Conservation (phyloP, 163 green algal species). For the Scenedesmus sp. region DNA sequence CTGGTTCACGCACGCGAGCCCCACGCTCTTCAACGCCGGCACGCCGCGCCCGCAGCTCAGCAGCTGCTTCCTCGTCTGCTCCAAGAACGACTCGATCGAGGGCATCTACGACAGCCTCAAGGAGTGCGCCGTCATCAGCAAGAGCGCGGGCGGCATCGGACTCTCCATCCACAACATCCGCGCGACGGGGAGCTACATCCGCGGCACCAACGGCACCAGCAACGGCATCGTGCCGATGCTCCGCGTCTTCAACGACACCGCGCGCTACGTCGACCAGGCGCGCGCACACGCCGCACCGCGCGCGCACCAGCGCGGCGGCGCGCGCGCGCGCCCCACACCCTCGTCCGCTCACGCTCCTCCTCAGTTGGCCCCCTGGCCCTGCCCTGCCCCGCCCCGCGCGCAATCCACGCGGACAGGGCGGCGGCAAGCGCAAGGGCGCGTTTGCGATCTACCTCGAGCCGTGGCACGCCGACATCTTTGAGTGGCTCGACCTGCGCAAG, state of each 20-base stretch:
- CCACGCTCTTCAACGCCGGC: conserved; percentile 98
- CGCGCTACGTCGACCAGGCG: conserved; percentile 72
- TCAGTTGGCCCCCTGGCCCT: too few relatives aligned
- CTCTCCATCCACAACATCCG: conserved; percentile 97
- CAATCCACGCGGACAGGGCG: too few relatives aligned
- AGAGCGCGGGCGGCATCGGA: conserved; percentile 87
- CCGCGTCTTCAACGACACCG: conserved; percentile 99
- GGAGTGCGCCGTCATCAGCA: conserved; percentile 98
- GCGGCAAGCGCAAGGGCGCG: conserved; percentile 98
- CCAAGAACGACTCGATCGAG: conserved; percentile 91
- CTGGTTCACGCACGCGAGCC: conserved; percentile 99
- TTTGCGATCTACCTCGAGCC: conserved; percentile 99
- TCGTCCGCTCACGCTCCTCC: too few relatives aligned
- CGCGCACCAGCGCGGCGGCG: too few relatives aligned
- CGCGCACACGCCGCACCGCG: too few relatives aligned
- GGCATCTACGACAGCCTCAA: conserved; percentile 99
- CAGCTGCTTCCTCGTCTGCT: conserved; percentile 97
- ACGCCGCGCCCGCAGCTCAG: conserved; percentile 95
- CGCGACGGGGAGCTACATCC: conserved; percentile 93
- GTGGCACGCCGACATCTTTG: conserved; percentile 99
- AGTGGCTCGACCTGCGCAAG: conserved; percentile 94
- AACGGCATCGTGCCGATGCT: conserved; percentile 99
- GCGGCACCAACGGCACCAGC: conserved; percentile 98
- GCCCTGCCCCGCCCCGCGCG: too few relatives aligned
- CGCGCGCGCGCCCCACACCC: too few relatives aligned